These are phyloP conservation scores for Pugionium dolabratum DNA, from an alignment of 345 rosid genomes.

Conservation along the genomic window DNA sequence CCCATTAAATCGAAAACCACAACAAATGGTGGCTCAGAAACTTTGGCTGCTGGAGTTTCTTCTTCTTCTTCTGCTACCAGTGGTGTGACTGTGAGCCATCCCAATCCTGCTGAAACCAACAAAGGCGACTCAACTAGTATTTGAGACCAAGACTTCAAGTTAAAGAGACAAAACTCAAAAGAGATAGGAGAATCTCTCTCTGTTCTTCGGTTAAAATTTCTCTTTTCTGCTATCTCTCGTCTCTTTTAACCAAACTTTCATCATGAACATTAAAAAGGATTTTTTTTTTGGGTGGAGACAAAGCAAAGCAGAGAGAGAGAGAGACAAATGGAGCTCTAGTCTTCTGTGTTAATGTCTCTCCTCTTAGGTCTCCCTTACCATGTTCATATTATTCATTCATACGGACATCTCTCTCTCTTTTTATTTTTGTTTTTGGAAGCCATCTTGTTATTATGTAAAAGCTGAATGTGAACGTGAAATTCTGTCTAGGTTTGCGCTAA, in stretches of 20 bases:
- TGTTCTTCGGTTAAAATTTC: slow-evolving; percentile 18
- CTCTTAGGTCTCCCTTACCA: slow-evolving; percentile 41
- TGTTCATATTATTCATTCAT: slow-evolving; percentile 38
- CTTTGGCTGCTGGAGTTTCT: slow-evolving; percentile 47
- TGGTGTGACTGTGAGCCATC: slow-evolving; percentile 8
- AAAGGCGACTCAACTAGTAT: slow-evolving; percentile 16
- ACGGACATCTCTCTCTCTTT: slow-evolving; percentile 26
- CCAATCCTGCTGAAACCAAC: slow-evolving; percentile 28
- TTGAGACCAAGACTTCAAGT: slow-evolving; percentile 26
- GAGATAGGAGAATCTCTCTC: slow-evolving; percentile 28
- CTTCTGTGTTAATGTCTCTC: slow-evolving; percentile 31
- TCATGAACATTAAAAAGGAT: slow-evolving; percentile 28
- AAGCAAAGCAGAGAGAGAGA: slow-evolving; percentile 21
- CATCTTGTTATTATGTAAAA: no score
- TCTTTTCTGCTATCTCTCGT: slow-evolving; percentile 15
- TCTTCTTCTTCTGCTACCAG: slow-evolving; percentile 42
- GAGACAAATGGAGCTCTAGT: slow-evolving; percentile 25
- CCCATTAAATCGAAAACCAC: slow-evolving; percentile 44
- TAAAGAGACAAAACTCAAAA: slow-evolving; percentile 27
- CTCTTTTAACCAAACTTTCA: slow-evolving; percentile 30
- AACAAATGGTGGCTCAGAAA: slow-evolving; percentile 32
- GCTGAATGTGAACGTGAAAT: no score
- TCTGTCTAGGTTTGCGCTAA: neutral
- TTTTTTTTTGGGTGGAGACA: slow-evolving; percentile 29
- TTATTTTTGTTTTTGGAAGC: neutral